Conservation (phyloP, 768 basidiomycete genomes). For the Pisolithus tinctorius region DNA sequence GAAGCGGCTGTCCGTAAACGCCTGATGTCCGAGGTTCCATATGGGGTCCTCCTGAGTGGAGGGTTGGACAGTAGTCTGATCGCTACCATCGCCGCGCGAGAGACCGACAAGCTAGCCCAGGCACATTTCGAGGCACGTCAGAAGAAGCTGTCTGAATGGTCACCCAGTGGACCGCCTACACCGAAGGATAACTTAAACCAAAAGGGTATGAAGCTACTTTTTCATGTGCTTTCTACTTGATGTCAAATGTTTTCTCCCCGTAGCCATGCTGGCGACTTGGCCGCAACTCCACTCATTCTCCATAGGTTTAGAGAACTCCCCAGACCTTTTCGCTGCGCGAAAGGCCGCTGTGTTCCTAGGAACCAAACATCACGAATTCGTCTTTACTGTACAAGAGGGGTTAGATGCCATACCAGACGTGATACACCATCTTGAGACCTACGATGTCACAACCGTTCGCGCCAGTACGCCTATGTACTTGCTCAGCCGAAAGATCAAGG, state of each 20-base stretch:
- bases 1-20: conserved; percentile 92
- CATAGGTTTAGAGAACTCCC: conserved; percentile 90
- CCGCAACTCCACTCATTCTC: conserved; percentile 97
- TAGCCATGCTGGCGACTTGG: conserved; percentile 80
- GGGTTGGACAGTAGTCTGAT: conserved; percentile 96
- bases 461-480: conserved; percentile 99
- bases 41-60: conserved; percentile 92
- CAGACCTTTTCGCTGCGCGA: conserved; percentile 88
- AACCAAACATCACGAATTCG: conserved; percentile 95
- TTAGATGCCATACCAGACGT: conserved; percentile 96
- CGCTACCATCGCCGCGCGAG: conserved; percentile 88
- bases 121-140: conserved; percentile 71
- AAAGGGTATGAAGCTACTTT: conserved; percentile 37
- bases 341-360: conserved; percentile 92
- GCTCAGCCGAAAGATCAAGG: conserved; percentile 96
- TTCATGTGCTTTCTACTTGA: neutral
- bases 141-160: conserved; percentile 45
- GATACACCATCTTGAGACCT: conserved; percentile 97
- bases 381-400: conserved; percentile 97
- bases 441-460: conserved; percentile 96
- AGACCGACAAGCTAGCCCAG: conserved; percentile 86
- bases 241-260: conserved; percentile 3
- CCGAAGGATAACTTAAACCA: conserved; percentile 44
- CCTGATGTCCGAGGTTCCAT: conserved; percentile 97
- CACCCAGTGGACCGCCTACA: conserved; percentile 48